Evolutionary conservation across 2,329 filamentous ascomycete genomes (phyloP).

Genomic region (Colletotrichum coccodes): DNA sequence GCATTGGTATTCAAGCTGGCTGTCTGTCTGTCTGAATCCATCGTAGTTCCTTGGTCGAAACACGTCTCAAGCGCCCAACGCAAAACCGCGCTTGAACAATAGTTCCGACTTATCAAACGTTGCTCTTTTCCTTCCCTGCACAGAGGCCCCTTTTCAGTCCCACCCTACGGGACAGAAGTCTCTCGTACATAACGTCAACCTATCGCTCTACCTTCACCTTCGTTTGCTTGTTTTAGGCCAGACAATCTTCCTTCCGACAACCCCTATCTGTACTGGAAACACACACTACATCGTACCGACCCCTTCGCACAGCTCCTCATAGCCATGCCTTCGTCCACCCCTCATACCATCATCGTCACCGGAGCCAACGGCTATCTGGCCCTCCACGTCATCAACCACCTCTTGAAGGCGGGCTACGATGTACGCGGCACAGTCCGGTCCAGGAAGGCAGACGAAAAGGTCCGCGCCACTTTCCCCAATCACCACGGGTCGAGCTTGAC

Average conservation of each 20-base stretch:
- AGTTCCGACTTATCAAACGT: too few relatives aligned
- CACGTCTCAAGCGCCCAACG: too few relatives aligned
- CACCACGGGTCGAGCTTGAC: conserved; percentile 7
- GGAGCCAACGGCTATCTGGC: conserved; percentile 43
- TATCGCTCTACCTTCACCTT: too few relatives aligned
- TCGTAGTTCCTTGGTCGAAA: too few relatives aligned
- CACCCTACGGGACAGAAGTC: too few relatives aligned
- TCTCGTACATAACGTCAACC: too few relatives aligned
- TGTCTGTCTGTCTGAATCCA: too few relatives aligned
- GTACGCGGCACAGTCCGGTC: conserved; percentile 42
- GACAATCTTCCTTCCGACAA: neutral
- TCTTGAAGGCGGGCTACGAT: conserved; percentile 38
- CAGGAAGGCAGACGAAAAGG: conserved; percentile 22
- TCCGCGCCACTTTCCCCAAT: neutral
- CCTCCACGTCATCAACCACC: conserved; percentile 39
- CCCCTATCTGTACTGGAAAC: neutral
- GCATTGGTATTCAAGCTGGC: too few relatives aligned
- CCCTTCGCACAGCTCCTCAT: neutral
- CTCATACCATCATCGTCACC: conserved; percentile 34
- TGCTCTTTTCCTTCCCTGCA: too few relatives aligned
- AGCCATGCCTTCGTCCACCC: neutral
- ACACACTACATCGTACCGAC: neutral
- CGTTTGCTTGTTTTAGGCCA: neutral
- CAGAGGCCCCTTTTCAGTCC: too few relatives aligned
- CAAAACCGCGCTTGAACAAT: too few relatives aligned